Percentiles rank a stretch among this genome's conserved stretches.
Conservation (phyloP, 257 asterid genomes). For the Oldenlandia corymbosa region DNA sequence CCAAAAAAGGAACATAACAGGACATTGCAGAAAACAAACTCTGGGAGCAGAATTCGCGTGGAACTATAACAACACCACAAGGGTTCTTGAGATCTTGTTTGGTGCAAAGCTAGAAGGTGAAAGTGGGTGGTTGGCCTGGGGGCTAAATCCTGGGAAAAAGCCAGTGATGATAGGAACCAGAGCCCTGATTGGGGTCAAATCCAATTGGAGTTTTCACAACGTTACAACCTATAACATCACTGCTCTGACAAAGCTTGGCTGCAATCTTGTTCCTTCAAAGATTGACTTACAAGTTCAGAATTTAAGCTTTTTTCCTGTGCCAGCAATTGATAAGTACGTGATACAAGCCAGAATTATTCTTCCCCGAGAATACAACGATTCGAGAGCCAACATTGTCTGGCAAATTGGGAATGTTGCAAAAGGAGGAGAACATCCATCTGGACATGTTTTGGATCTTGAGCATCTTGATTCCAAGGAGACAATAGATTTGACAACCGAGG, state of each 20-base stretch:
- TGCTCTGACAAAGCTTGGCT: conserved; percentile 27
- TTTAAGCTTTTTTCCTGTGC: conserved; percentile 7
- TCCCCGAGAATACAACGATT: conserved; percentile 25
- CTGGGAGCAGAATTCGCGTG: conserved; percentile 46
- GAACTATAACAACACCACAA: conserved; percentile 22
- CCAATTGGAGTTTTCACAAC: neutral
- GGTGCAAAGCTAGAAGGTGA: conserved; percentile 29
- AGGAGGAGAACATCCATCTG: conserved; percentile 21
- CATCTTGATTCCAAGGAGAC: conserved; percentile 34
- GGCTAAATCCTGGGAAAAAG: conserved; percentile 42
- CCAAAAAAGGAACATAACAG: conserved; percentile 3
- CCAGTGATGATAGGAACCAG: conserved; percentile 51
- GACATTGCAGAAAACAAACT: conserved; percentile 27
- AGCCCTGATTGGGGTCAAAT: conserved; percentile 52
- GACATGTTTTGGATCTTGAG: conserved; percentile 33
- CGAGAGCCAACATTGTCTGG: conserved; percentile 38
- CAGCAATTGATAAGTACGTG: conserved; percentile 8
- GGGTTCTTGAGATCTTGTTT: conserved; percentile 36
- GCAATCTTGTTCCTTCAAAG: conserved; percentile 30
- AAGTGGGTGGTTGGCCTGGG: conserved; percentile 69
- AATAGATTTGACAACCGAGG: conserved; percentile 26
- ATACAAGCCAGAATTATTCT: conserved; percentile 34
- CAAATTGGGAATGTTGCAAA: conserved; percentile 36
- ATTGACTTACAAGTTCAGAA: conserved; percentile 26
- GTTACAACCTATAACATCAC: conserved; percentile 35